Evolutionary conservation across 2,329 filamentous ascomycete genomes (phyloP), one percentile per base, ranked within the genome.

Genomic region (Teratosphaeria zuluensis): DNA sequence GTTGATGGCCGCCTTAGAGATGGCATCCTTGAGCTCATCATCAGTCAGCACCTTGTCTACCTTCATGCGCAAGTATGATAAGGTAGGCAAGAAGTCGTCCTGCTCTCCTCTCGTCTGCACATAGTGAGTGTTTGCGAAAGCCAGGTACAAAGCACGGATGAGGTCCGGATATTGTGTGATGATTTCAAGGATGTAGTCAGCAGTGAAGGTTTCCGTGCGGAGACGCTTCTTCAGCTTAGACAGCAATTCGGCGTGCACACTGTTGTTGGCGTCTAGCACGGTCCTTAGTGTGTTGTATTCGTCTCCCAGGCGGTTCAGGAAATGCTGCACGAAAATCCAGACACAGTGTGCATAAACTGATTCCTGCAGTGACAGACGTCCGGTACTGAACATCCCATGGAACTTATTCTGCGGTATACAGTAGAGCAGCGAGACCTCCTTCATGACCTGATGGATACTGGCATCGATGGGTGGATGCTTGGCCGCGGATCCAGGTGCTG

Each of bases 331-430:
- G 70, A 96, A 99, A 33, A 97, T 91, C 89, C 92, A 96, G 6
- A 95, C 90, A 72, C 90, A 96, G 77, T 99, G 94, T 31, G 91
- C 92, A 72, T 99, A 99, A 69, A 96, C 91, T 12, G 92, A 92
- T 77, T 99, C 94, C 74, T 99, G 94, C 56, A 99, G 80, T 71
- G 92, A 96, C 64, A 99, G 80, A 66, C 87, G 84, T 55, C 92
- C 92, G 16, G 84, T 85, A 55, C 89, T 89, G 74, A 99, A 99
- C 67, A 96, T 84, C 59, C 81, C 79, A 76, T 96, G 92, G 74
- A 99, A 90, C 76, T 92, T 94, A 81, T 96, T 99, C 75, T 95
- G 92, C 14, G 94, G 94, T 65, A 99, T 88, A 74, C 94, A 99
- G 84, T 97, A 99, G 19, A 99, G 81, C 59, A 99, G 83, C 1